Percentiles rank a stretch among this genome's conserved stretches.
Conservation (phyloP, 148 eudicot genomes). For the Bassia scoparia region DNA sequence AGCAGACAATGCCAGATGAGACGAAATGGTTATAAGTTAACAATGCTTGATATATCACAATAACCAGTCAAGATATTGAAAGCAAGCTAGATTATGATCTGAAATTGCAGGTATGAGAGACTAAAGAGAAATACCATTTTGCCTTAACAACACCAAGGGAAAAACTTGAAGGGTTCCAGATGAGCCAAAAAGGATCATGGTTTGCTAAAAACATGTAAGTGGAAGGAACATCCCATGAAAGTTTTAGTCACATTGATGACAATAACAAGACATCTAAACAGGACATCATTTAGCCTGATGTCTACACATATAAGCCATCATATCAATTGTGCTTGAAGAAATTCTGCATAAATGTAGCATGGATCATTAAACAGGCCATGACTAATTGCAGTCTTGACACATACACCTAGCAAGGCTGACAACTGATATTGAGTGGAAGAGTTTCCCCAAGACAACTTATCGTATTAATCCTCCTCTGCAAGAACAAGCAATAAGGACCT, state of each 20-base stretch:
- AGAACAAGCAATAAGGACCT: too few relatives aligned
- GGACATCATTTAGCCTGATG: not conserved
- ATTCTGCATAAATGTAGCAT: not conserved
- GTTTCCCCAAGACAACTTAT: too few relatives aligned
- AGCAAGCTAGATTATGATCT: too few relatives aligned
- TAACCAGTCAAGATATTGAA: too few relatives aligned
- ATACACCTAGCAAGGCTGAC: too few relatives aligned
- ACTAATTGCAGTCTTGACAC: not conserved
- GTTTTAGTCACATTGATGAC: not conserved
- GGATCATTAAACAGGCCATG: not conserved
- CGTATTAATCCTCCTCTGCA: too few relatives aligned
- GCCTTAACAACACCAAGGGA: too few relatives aligned
- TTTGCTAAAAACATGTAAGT: not conserved
- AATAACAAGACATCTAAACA: too few relatives aligned
- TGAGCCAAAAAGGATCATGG: not conserved
- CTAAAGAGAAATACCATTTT: not conserved
- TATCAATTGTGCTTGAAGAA: not conserved
- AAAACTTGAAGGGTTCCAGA: not conserved
- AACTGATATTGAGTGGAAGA: too few relatives aligned
- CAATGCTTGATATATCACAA: too few relatives aligned
- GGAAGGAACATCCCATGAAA: not conserved
- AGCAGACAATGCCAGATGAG: slow-evolving; percentile 8
- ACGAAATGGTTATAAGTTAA: too few relatives aligned
- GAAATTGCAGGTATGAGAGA: not conserved
- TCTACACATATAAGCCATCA: not conserved